Percentiles rank a stretch among this genome's conserved stretches.
Evolutionary conservation across 2,329 filamentous ascomycete genomes (phyloP).

Genomic region (Botryotinia convoluta): DNA sequence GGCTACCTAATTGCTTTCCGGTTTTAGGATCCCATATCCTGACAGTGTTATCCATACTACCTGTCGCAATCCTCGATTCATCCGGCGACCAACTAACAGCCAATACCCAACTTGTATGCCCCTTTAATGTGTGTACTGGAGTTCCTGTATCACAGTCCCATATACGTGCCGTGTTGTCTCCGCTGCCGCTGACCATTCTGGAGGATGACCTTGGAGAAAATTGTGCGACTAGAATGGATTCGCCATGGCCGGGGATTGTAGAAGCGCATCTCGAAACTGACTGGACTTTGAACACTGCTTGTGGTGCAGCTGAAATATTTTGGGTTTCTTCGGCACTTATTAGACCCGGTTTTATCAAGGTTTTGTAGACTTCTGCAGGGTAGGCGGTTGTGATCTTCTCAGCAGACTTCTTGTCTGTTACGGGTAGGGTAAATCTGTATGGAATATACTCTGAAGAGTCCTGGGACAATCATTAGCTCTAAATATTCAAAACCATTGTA

Average conservation of each 20-base stretch:
- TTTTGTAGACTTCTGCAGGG: conserved; percentile 45
- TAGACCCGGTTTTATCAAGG: conserved; percentile 42
- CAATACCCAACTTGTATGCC: conserved; percentile 87
- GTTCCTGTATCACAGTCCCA: conserved; percentile 96
- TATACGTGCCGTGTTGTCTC: conserved; percentile 86
- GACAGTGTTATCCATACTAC: conserved; percentile 91
- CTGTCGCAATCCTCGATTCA: conserved; percentile 76
- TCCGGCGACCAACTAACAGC: conserved; percentile 86
- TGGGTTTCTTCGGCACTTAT: conserved; percentile 41
- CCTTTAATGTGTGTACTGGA: conserved; percentile 78
- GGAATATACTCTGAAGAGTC: conserved; percentile 61
- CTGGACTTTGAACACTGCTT: conserved; percentile 91
- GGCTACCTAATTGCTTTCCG: conserved; percentile 67
- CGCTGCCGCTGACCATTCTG: conserved; percentile 81
- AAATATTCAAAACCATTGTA: not conserved
- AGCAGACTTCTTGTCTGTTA: conserved; percentile 26
- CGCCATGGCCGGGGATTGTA: conserved; percentile 84
- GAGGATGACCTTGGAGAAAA: conserved; percentile 80
- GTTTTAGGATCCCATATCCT: conserved; percentile 83
- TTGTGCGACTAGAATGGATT: conserved; percentile 80
- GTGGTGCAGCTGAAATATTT: conserved; percentile 64
- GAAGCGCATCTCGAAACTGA: conserved; percentile 87
- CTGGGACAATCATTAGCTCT: conserved; percentile 32
- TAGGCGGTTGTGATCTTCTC: conserved; percentile 30
- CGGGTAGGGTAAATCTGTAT: conserved; percentile 60